Conservation (phyloP, 176 grass and related monocot species). For the Microstegium vimineum region DNA sequence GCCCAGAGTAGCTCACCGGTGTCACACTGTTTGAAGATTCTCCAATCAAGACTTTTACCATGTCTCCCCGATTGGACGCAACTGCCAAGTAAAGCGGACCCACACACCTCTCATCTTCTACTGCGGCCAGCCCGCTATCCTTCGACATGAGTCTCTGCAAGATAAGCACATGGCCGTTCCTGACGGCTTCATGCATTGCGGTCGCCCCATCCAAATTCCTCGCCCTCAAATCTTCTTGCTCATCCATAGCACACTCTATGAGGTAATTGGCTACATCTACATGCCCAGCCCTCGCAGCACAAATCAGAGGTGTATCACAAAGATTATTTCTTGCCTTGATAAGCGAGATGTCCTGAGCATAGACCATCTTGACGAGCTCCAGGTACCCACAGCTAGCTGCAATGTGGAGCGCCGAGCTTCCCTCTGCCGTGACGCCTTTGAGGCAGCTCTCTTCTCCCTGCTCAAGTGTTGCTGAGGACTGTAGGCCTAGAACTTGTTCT, state of each 20-base stretch:
- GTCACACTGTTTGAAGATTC: background rate
- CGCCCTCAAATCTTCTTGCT: background rate
- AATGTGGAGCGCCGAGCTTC: conserved; percentile 17
- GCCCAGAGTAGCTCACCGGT: background rate
- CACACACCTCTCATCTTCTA: background rate
- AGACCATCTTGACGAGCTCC: background rate
- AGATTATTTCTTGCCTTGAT: background rate
- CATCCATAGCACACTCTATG: background rate
- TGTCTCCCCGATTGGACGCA: background rate
- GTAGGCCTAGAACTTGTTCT: background rate
- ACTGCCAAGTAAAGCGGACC: conserved; percentile 34
- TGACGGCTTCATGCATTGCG: conserved; percentile 8
- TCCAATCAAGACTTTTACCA: background rate
- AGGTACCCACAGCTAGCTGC: background rate
- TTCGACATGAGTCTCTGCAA: background rate
- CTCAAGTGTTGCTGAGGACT: background rate
- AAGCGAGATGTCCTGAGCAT: background rate
- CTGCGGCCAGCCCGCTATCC: background rate
- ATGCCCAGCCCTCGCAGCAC: conserved; percentile 13
- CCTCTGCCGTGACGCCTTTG: background rate
- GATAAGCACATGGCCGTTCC: background rate
- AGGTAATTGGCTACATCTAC: background rate
- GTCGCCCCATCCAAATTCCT: conserved; percentile 15
- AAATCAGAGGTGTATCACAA: conserved; percentile 17
- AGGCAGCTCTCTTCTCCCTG: background rate